Evolutionary conservation across 257 asterid species (phyloP).

Genomic region (Plantago ovata): DNA sequence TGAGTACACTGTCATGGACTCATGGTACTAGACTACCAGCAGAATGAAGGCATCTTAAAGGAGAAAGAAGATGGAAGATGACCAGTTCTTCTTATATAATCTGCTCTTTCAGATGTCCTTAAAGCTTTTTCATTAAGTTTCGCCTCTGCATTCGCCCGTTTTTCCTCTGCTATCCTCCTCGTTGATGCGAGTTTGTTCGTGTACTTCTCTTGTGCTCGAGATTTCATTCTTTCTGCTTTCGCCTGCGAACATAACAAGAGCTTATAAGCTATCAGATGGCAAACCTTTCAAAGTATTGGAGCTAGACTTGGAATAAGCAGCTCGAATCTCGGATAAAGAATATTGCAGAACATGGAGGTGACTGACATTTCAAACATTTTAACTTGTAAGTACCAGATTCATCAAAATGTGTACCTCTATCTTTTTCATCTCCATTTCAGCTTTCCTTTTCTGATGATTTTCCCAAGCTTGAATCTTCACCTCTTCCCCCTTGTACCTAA

Average conservation of each 20-base stretch:
- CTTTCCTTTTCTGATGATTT: conserved; percentile 79
- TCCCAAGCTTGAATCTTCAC: conserved; percentile 96
- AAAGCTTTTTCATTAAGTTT: conserved; percentile 67
- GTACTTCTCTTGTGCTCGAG: conserved; percentile 77
- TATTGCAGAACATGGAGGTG: too few species aligned
- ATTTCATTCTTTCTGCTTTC: conserved; percentile 75
- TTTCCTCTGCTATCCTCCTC: conserved; percentile 81
- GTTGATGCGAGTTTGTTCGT: conserved; percentile 61
- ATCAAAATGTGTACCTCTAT: conserved; percentile 52
- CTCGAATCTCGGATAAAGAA: too few species aligned
- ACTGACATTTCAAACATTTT: too few species aligned
- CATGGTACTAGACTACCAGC: conserved; percentile 41
- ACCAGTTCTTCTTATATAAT: conserved; percentile 73
- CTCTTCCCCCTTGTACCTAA: conserved; percentile 88
- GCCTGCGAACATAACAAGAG: conserved; percentile 36
- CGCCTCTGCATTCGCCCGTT: conserved; percentile 78
- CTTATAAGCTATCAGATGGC: background rate
- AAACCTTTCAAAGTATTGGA: too few species aligned
- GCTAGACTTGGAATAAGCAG: too few species aligned
- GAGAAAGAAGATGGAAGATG: conserved; percentile 66
- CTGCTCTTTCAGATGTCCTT: conserved; percentile 65
- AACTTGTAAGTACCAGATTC: background rate
- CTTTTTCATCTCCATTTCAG: conserved; percentile 80
- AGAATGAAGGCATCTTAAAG: conserved; percentile 53
- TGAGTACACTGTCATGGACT: background rate